Percentiles rank a stretch among this genome's conserved stretches.
phyloP scores from a whole-genome alignment of 495 filamentous ascomycete species.

The Hypoxylon lienhwacheense region DNA sequence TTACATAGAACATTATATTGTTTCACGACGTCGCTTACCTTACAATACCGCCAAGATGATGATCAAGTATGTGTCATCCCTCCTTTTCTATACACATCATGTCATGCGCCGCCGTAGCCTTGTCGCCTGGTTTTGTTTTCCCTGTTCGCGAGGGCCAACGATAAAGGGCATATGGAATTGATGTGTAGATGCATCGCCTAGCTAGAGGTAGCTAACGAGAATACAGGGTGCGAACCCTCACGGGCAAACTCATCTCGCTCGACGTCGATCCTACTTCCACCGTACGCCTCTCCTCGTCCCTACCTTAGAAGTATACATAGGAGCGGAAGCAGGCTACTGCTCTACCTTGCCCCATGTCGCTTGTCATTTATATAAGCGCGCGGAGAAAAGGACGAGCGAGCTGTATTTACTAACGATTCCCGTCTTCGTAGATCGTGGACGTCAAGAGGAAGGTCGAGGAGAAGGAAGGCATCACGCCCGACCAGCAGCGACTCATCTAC shows the following conservation, averaged over 20 bases:
- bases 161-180: neutral
- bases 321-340: neutral
- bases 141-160: too few relatives aligned
- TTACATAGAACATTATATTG: too few relatives aligned
- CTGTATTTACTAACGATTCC: neutral
- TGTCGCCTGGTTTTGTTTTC: too few relatives aligned
- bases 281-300: conserved; percentile 49
- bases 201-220: conserved; percentile 20
- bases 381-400: neutral
- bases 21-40: neutral
- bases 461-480: conserved; percentile 96
- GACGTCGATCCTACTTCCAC: conserved; percentile 92
- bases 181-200: too few relatives aligned
- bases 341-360: neutral
- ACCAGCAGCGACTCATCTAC: conserved; percentile 94
- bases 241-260: conserved; percentile 97
- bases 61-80: conserved; percentile 46
- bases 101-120: too few relatives aligned
- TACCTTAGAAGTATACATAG: neutral
- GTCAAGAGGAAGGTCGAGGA: conserved; percentile 99
- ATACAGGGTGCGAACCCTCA: conserved; percentile 89
- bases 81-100: conserved; percentile 12
- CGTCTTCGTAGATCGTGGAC: conserved; percentile 68
- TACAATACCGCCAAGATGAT: conserved; percentile 44
- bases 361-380: neutral